These are phyloP conservation scores for Arctostaphylos glauca DNA, from an alignment of 148 eudicot species.

Conservation along the genomic window DNA sequence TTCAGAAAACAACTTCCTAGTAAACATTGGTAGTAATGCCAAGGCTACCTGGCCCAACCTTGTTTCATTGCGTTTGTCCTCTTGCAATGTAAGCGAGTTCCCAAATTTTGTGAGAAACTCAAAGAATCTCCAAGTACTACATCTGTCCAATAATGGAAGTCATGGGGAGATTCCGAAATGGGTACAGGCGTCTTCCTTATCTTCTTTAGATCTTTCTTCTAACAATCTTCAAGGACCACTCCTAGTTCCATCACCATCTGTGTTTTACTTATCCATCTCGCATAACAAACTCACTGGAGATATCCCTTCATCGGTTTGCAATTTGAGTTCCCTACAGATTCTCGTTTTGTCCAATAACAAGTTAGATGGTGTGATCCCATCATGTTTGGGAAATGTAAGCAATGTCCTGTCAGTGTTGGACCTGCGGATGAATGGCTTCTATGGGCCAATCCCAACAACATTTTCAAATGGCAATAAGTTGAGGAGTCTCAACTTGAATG, in stretches of 20 bases:
- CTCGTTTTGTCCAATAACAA: constrained; percentile 32
- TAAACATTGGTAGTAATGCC: background rate
- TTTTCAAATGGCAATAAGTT: background rate
- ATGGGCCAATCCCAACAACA: constrained; percentile 17
- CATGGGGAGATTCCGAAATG: background rate
- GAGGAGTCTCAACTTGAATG: constrained; percentile 12
- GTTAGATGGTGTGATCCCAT: constrained; percentile 29
- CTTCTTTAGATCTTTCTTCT: background rate
- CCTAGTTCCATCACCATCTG: background rate
- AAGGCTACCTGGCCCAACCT: background rate
- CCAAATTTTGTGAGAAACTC: no score
- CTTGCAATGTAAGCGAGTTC: background rate
- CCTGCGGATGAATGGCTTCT: constrained; percentile 16
- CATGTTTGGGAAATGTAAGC: constrained; percentile 11
- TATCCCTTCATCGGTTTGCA: constrained; percentile 33
- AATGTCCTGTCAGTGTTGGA: constrained; percentile 11
- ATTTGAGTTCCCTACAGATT: constrained; percentile 7
- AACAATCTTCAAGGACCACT: constrained; percentile 13
- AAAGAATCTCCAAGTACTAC: no score
- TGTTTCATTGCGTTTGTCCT: background rate
- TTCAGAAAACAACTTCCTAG: background rate
- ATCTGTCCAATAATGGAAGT: background rate
- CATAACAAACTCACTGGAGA: constrained; percentile 28
- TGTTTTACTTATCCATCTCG: background rate
- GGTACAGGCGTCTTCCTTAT: background rate